Percentiles rank a stretch among this genome's conserved stretches.
Conservation (phyloP, 2,329 filamentous ascomycete species). For the Pseudocercospora fuligena region DNA sequence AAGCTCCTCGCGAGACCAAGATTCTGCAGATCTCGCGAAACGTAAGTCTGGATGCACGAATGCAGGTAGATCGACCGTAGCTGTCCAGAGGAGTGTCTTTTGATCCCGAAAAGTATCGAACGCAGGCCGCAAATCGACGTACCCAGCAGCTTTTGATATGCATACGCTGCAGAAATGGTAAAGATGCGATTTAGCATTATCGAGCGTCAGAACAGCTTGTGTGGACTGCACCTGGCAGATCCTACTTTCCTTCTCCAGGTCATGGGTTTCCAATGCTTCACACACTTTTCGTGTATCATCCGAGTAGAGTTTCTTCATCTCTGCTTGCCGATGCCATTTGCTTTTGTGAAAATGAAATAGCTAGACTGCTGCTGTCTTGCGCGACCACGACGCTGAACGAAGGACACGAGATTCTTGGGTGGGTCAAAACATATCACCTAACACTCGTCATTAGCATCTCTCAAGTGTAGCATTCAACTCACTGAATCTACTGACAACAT, state of each 20-base stretch:
- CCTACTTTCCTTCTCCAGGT: conserved; percentile 46
- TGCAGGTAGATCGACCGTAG: conserved; percentile 72
- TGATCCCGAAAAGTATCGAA: conserved; percentile 59
- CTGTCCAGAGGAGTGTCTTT: conserved; percentile 46
- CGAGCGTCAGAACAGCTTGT: conserved; percentile 70
- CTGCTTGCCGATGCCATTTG: conserved; percentile 45
- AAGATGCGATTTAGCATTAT: conserved; percentile 76
- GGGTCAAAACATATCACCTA: conserved; percentile 65
- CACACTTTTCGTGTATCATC: conserved; percentile 61
- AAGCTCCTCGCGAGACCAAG: conserved; percentile 73
- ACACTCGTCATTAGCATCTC: background rate
- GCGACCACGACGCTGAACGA: conserved; percentile 67
- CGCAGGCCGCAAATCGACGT: conserved; percentile 68
- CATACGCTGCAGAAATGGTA: conserved; percentile 73
- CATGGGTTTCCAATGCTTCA: conserved; percentile 56
- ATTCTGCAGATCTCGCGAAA: conserved; percentile 52
- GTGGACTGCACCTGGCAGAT: conserved; percentile 51
- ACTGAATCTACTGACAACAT: conserved; percentile 48
- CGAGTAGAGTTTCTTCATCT: conserved; percentile 74
- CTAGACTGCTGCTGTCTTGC: conserved; percentile 63
- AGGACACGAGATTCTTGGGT: conserved; percentile 66
- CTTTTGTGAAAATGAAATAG: conserved; percentile 55
- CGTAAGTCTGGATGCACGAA: conserved; percentile 69
- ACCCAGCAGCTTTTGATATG: conserved; percentile 62
- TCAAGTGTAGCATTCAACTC: background rate